Conservation (phyloP, 345 rosid genomes). For the Noccaea caerulescens region DNA sequence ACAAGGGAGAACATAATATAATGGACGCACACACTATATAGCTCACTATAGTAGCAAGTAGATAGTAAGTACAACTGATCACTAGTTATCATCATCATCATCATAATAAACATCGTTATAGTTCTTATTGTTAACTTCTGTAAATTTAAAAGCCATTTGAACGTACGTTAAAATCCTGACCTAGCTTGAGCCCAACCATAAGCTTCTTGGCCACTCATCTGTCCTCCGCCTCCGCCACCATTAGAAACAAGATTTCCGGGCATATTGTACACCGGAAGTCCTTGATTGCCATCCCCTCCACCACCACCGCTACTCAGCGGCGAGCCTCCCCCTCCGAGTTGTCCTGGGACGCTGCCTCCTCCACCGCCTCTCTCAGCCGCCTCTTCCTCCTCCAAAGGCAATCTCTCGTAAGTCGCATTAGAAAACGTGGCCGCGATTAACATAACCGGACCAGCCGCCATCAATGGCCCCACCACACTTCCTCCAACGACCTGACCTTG, state of each 20-base stretch:
- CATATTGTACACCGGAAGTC: constrained; percentile 59
- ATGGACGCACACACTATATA: constrained; percentile 36
- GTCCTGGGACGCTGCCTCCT: constrained; percentile 48
- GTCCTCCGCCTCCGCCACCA: constrained; percentile 48
- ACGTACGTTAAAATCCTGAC: constrained; percentile 47
- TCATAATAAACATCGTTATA: constrained; percentile 34
- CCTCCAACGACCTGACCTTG: constrained; percentile 64
- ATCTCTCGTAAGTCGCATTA: constrained; percentile 54
- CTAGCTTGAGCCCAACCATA: constrained; percentile 63
- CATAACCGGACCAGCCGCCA: constrained; percentile 58
- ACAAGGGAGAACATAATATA: constrained; percentile 36
- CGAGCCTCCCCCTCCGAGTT: constrained; percentile 37
- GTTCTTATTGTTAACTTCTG: constrained; percentile 34
- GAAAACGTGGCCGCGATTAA: constrained; percentile 56
- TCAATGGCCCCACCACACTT: constrained; percentile 50
- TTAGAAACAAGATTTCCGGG: constrained; percentile 73
- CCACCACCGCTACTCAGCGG: constrained; percentile 52
- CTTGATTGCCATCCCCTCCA: constrained; percentile 54
- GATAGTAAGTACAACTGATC: constrained; percentile 18
- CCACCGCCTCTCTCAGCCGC: constrained; percentile 43
- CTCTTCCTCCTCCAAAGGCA: constrained; percentile 56
- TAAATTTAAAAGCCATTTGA: constrained; percentile 15
- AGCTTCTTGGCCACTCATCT: constrained; percentile 53
- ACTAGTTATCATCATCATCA: constrained; percentile 33
- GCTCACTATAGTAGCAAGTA: constrained; percentile 31